These are phyloP conservation scores for Lepidium sativum DNA, from an alignment of 345 rosid species.

Conservation along the genomic window DNA sequence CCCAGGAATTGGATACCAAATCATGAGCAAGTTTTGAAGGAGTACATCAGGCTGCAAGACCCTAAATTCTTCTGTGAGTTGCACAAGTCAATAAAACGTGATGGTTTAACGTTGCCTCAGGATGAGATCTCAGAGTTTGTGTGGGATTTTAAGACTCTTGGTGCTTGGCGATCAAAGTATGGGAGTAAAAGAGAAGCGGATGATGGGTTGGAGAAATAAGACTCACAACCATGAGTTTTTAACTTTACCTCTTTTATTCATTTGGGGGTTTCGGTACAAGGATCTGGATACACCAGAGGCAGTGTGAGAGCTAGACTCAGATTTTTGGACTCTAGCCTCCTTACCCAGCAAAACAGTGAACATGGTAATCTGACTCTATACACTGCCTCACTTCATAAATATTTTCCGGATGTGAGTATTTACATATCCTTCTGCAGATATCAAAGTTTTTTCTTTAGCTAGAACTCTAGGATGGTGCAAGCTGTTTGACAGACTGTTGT, in stretches of 20 bases:
- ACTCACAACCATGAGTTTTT: conserved; percentile 4
- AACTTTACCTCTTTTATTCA: neutral
- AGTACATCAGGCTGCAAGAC: conserved; percentile 71
- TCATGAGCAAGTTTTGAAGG: conserved; percentile 69
- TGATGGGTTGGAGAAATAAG: conserved; percentile 19
- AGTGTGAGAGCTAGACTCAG: neutral
- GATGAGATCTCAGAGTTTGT: conserved; percentile 77
- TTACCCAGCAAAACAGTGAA: neutral
- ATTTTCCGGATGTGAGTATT: neutral
- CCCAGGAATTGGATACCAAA: conserved; percentile 83
- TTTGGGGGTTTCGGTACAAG: neutral
- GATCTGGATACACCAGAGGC: neutral
- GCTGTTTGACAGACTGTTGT: neutral
- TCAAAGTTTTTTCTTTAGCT: neutral
- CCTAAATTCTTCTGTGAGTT: conserved; percentile 76
- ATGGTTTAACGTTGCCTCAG: conserved; percentile 69
- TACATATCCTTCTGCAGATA: neutral
- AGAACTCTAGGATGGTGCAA: neutral
- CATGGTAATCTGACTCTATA: conserved; percentile 6
- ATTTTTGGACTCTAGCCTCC: neutral
- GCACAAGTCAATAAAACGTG: conserved; percentile 50
- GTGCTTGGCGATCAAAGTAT: conserved; percentile 47
- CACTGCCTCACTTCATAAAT: neutral
- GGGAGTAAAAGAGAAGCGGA: conserved; percentile 27
- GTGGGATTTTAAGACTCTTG: conserved; percentile 85